Conservation (phyloP, 1,284 basidiomycete genomes). For the Garcileccinum viscosum region DNA sequence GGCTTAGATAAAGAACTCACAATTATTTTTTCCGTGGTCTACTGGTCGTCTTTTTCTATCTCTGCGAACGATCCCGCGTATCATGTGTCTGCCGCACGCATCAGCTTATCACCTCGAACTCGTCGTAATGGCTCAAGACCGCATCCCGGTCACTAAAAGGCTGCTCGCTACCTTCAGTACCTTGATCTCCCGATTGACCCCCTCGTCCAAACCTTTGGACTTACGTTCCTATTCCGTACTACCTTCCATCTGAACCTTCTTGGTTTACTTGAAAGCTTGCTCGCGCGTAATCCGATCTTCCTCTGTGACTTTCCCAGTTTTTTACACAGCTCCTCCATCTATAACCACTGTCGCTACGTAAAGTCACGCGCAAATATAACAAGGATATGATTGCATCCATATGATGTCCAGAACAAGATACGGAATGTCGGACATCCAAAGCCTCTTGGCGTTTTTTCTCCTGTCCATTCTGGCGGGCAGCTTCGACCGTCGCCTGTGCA, state of each 20-base stretch:
- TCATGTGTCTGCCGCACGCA: conserved; percentile 53
- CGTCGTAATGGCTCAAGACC: conserved; percentile 17
- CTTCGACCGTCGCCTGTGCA: conserved; percentile 74
- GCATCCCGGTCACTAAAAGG: conserved; percentile 76
- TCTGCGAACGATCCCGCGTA: conserved; percentile 76
- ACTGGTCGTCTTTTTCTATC: conserved; percentile 64
- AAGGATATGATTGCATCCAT: background rate
- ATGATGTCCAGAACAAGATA: background rate
- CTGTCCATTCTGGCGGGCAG: conserved; percentile 70
- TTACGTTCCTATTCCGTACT: conserved; percentile 55
- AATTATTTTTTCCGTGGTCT: conserved; percentile 75
- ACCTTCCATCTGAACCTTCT: conserved; percentile 58
- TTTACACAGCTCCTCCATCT: conserved; percentile 62
- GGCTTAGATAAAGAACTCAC: conserved; percentile 50
- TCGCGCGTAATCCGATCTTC: conserved; percentile 78
- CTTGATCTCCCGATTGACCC: conserved; percentile 42
- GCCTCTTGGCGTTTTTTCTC: conserved; percentile 66
- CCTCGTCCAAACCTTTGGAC: background rate
- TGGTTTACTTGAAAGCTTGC: conserved; percentile 78
- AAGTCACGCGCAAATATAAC: background rate
- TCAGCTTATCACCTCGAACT: background rate
- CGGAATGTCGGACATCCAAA: conserved; percentile 53
- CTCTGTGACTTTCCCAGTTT: conserved; percentile 76
- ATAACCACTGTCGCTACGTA: conserved; percentile 49
- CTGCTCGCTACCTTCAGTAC: conserved; percentile 55